A percentile compares a stretch with the other conserved stretches of the same genome.
Conservation (phyloP, 1,284 basidiomycete species). For the Marasmius oreades region DNA sequence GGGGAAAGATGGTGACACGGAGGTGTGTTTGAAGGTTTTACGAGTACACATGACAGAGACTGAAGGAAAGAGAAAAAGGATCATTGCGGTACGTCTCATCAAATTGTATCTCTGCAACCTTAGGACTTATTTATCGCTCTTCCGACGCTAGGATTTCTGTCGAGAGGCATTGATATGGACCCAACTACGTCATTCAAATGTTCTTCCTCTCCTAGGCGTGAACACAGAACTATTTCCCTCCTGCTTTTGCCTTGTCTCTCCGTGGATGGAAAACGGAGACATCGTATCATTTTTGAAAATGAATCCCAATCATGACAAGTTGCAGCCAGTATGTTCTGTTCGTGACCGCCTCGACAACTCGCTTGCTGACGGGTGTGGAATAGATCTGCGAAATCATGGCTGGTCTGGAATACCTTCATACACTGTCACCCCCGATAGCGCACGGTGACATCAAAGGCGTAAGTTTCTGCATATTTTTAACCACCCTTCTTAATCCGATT, state of each 20-base stretch:
- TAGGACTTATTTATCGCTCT: not conserved
- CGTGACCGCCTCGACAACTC: not conserved
- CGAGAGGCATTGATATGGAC: slow-evolving; percentile 15
- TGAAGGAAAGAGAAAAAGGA: not conserved
- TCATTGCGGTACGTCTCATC: slow-evolving; percentile 6
- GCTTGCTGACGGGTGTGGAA: not conserved
- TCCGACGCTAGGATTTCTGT: slow-evolving; percentile 9
- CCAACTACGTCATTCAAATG: slow-evolving; percentile 13
- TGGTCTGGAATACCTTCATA: slow-evolving; percentile 3
- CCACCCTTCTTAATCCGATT: not conserved
- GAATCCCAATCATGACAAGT: slow-evolving; percentile 9
- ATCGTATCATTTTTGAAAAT: slow-evolving; percentile 9
- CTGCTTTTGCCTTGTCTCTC: slow-evolving; percentile 13
- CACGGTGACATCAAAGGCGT: slow-evolving; percentile 12
- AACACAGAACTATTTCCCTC: slow-evolving; percentile 6
- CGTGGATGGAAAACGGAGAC: slow-evolving; percentile 14
- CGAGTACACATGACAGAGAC: slow-evolving; percentile 7
- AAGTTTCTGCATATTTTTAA: not conserved
- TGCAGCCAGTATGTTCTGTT: not conserved
- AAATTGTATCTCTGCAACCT: too few relatives aligned
- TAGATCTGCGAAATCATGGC: slow-evolving; percentile 5
- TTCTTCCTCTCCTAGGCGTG: slow-evolving; percentile 14
- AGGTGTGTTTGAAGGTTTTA: slow-evolving; percentile 14
- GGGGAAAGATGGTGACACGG: not conserved
- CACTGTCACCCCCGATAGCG: not conserved